Percentiles rank a stretch among this genome's conserved stretches.
Conservation (phyloP, 768 basidiomycete species). For the Dacryopinax spathularia region DNA sequence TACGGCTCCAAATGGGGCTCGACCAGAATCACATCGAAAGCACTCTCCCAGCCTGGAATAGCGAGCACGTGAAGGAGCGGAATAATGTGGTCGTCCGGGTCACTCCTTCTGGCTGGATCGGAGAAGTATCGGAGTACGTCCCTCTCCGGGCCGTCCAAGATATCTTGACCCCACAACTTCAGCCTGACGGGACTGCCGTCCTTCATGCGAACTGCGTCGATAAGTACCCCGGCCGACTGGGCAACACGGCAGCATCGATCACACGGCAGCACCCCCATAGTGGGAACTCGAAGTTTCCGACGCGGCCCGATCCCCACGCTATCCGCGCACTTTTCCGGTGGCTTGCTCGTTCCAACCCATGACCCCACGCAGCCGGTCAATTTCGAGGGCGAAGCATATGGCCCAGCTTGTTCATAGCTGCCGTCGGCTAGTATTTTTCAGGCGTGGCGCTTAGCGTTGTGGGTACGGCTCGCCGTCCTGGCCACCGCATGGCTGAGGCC, state of each 20-base stretch:
- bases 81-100: neutral
- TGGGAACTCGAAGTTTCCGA: neutral
- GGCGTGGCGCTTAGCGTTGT: too few relatives aligned
- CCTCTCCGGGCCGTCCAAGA: neutral
- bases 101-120: neutral
- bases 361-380: neutral
- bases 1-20: neutral
- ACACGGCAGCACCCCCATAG: too few relatives aligned
- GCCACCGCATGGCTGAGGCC: too few relatives aligned
- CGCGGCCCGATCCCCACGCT: neutral
- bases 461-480: too few relatives aligned
- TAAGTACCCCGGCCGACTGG: neutral
- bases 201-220: neutral
- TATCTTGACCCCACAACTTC: neutral
- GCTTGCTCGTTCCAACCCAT: neutral
- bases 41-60: neutral
- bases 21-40: neutral
- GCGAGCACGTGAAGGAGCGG: neutral
- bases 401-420: too few relatives aligned
- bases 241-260: neutral
- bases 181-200: neutral
- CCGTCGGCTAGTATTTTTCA: too few relatives aligned
- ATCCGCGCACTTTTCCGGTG: neutral
- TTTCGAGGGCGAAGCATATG: neutral
- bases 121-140: neutral